Conservation (phyloP, 2,329 filamentous ascomycete genomes). For the Gnomoniopsis smithogilvyi region DNA sequence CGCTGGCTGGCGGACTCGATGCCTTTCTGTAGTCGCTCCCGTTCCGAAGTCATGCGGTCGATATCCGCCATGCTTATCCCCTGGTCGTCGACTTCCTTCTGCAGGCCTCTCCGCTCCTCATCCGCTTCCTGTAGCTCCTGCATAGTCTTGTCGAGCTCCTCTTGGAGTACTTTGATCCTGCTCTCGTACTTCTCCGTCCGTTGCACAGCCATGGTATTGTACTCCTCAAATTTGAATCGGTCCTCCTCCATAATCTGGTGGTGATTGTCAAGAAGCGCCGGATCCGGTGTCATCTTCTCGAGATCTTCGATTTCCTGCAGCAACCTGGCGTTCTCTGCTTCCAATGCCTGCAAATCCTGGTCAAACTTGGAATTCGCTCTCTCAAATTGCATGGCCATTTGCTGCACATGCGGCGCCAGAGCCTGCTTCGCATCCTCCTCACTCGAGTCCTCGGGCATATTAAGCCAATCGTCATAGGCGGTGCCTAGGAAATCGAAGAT, state of each 20-base stretch:
- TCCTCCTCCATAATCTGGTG: conserved; percentile 95
- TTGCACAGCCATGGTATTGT: conserved; percentile 79
- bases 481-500: conserved; percentile 89
- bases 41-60: conserved; percentile 95
- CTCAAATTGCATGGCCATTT: conserved; percentile 87
- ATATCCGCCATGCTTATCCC: conserved; percentile 98
- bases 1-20: conserved; percentile 73
- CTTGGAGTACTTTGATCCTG: conserved; percentile 76
- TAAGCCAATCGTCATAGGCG: conserved; percentile 91
- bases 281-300: conserved; percentile 80
- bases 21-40: conserved; percentile 86
- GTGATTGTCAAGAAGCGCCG: conserved; percentile 79
- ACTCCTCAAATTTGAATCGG: conserved; percentile 90
- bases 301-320: conserved; percentile 85
- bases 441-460: conserved; percentile 83
- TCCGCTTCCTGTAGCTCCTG: conserved; percentile 76
- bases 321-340: conserved; percentile 79
- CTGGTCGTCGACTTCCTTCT: conserved; percentile 84
- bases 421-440: conserved; percentile 80
- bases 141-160: conserved; percentile 77
- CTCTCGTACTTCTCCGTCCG: conserved; percentile 87
- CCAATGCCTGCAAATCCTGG: conserved; percentile 78
- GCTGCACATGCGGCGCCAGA: conserved; percentile 78
- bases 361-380: conserved; percentile 79
- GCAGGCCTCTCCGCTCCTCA: conserved; percentile 73